phyloP scores from a whole-genome alignment of 2,329 filamentous ascomycete species.

The Nemania sp. region DNA sequence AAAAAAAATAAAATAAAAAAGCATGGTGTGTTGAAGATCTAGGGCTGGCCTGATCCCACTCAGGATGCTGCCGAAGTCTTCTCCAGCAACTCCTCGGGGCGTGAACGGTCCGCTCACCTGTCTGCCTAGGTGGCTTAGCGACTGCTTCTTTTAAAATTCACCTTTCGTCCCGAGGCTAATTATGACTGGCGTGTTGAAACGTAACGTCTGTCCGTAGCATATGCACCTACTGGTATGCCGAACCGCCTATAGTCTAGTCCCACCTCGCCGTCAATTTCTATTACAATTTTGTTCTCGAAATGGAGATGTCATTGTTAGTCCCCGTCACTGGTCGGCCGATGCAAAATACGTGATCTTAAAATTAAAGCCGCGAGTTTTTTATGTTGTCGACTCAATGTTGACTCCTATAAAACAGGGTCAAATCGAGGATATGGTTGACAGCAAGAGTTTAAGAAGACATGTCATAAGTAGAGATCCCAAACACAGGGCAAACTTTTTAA shows the following conservation, averaged over 20 bases:
- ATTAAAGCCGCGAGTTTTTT: neutral
- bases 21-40: neutral
- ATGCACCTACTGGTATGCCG: conserved; percentile 18
- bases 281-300: conserved; percentile 26
- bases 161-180: neutral
- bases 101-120: neutral
- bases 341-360: neutral
- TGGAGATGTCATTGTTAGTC: neutral
- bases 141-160: neutral
- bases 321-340: neutral
- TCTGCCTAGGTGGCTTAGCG: neutral
- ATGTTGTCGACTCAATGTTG: neutral
- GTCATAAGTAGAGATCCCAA: neutral
- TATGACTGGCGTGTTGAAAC: neutral
- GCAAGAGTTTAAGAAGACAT: neutral
- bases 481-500: neutral
- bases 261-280: conserved; percentile 26
- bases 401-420: neutral
- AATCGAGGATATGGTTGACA: neutral
- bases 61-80: neutral
- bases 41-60: neutral
- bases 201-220: neutral
- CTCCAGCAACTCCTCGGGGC: neutral
- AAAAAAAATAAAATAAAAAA: too few species aligned
- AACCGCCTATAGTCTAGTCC: conserved; percentile 19